Percentiles rank a stretch among this genome's conserved stretches.
Conservation (phyloP, 2,329 filamentous ascomycete species). For the Huntiella bhutanensis region DNA sequence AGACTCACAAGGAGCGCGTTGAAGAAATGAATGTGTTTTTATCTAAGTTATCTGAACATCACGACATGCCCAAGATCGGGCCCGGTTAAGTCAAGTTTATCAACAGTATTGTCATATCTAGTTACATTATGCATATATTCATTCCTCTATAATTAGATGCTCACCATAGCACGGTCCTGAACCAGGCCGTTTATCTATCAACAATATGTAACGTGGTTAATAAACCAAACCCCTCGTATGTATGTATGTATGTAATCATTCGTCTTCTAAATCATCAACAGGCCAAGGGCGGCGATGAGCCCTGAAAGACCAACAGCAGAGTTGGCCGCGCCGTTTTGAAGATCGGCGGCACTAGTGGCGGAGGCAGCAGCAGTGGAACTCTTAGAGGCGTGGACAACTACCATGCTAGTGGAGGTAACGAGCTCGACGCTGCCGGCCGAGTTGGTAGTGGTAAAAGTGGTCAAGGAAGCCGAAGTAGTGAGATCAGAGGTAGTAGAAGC, state of each 20-base stretch:
- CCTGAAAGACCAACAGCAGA: conserved; percentile 10
- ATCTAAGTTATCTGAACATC: conserved; percentile 82
- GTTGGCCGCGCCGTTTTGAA: conserved; percentile 21
- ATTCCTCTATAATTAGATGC: too few relatives aligned
- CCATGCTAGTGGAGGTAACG: conserved; percentile 31
- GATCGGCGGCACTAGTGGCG: conserved; percentile 16
- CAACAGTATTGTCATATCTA: too few relatives aligned
- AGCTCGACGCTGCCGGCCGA: conserved; percentile 25
- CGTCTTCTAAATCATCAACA: too few relatives aligned
- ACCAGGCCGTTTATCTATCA: too few relatives aligned
- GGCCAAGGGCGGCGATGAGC: background rate
- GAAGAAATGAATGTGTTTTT: conserved; percentile 91
- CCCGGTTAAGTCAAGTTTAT: conserved; percentile 26
- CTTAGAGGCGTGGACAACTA: conserved; percentile 23
- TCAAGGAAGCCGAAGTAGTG: conserved; percentile 18
- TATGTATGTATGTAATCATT: too few relatives aligned
- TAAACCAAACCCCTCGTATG: too few relatives aligned
- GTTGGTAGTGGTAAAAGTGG: conserved; percentile 27
- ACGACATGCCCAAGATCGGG: conserved; percentile 72
- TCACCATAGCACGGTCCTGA: too few relatives aligned
- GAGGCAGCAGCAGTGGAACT: conserved; percentile 12
- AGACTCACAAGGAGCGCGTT: conserved; percentile 92
- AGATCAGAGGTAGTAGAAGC: conserved; percentile 15
- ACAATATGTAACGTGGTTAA: too few relatives aligned
- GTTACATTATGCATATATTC: too few relatives aligned